phyloP scores from a whole-genome alignment of 345 rosid species.

The Arabis alpina region DNA sequence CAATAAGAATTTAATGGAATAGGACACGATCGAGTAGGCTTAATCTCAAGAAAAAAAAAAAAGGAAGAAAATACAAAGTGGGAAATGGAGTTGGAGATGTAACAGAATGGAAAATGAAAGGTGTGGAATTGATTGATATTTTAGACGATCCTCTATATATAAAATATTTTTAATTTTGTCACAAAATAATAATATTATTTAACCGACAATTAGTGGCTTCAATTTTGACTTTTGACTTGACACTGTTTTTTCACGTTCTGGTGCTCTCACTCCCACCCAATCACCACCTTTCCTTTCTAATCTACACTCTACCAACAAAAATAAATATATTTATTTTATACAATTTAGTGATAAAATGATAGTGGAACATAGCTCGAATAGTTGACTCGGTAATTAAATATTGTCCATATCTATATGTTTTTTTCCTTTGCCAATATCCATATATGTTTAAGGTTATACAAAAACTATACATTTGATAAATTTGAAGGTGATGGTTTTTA shows the following conservation, averaged over 20 bases:
- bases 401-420: not conserved
- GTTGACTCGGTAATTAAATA: slow-evolving; percentile 16
- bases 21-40: slow-evolving; percentile 26
- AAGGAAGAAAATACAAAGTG: not conserved
- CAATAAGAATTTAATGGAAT: slow-evolving; percentile 19
- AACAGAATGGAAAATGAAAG: slow-evolving; percentile 40
- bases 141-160: not conserved
- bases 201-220: slow-evolving; percentile 40
- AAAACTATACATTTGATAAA: not conserved
- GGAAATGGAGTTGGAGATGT: slow-evolving; percentile 37
- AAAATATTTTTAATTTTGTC: not conserved
- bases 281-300: slow-evolving; percentile 25
- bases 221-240: slow-evolving; percentile 31
- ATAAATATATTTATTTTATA: not conserved
- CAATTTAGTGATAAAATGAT: slow-evolving; percentile 12
- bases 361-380: slow-evolving; percentile 28
- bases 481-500: not conserved
- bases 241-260: slow-evolving; percentile 33
- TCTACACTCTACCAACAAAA: not conserved
- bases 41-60: not conserved
- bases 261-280: slow-evolving; percentile 39
- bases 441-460: not conserved
- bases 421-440: not conserved
- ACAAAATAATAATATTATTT: slow-evolving; percentile 4
- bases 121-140: slow-evolving; percentile 31